Base-by-base conservation (phyloP, 1,284 basidiomycete species). In the Ceratobasidium sp. region DNA sequence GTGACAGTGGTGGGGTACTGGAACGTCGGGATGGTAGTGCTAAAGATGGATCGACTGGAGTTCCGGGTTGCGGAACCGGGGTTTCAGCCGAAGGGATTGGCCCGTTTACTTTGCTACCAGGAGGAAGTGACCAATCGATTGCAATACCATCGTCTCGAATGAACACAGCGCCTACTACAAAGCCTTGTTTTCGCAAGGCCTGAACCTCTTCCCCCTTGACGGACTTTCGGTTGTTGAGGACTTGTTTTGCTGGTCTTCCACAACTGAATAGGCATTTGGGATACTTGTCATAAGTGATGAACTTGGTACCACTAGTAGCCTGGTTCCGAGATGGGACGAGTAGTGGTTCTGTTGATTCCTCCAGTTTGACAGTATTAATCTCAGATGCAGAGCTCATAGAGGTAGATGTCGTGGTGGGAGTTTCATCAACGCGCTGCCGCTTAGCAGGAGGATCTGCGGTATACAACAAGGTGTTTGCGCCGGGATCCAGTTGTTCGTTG, bases 61-160 rank as follows among this genome's bases (percentile, higher is more conserved):
- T 22, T 19, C 34, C 7, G 7, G 29, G 29, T 25, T 19, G 34
- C 5, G 32, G 17, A 34, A 34, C 19, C 13, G 49, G n/a, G 0
- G 34, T 8, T 34, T 7, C 29, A 17, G 49, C 19, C 6, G 44
- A 19, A 37, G 65, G 32, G 49, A 19, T 25, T n/a, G 49, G 49
- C 29, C n/a, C 13, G n/a, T 19, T 17, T n/a, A 13, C 19, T 52
- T 22, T 29, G 19, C 11, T 43, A 8, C 25, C 49, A 37, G 32
- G 19, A 17, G 69, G 44, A n/a, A 71, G 61, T 40, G 51, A 64
- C 70, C 70, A 74, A 44, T 74, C 70, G 25, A 74, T 74, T 8
- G 70, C 70, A 64, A 74, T 74, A 9, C 70, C 70, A 29, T 74
- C 70, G 22, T 74, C 70, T n/a, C 70, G 70, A 37, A 74, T 64